phyloP scores from a whole-genome alignment of 2,329 filamentous ascomycete species.

The Colletotrichum coccodes region DNA sequence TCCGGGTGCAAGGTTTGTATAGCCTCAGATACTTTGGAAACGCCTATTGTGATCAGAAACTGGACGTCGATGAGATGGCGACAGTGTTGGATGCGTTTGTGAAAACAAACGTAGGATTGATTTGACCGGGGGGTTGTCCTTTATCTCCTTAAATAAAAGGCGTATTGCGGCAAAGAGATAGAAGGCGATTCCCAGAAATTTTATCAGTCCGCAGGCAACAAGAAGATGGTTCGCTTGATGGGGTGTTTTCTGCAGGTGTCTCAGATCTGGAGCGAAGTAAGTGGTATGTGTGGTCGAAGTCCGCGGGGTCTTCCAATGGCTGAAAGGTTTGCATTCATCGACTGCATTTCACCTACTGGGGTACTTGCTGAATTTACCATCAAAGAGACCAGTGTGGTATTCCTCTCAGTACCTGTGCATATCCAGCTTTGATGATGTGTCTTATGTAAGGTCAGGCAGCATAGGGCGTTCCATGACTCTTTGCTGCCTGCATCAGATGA shows the following conservation, averaged over 20 bases:
- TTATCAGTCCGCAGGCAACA: not conserved
- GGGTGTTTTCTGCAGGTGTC: not conserved
- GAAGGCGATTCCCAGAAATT: not conserved
- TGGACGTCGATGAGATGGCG: too few species aligned
- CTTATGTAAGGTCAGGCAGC: not conserved
- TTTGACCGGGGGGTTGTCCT: too few species aligned
- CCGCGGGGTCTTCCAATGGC: not conserved
- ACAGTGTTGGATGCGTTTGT: too few species aligned
- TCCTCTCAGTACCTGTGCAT: too few species aligned
- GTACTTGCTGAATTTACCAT: too few species aligned
- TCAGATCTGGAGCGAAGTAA: not conserved
- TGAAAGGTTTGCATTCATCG: too few species aligned
- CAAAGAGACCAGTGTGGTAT: not conserved
- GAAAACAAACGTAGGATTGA: too few species aligned
- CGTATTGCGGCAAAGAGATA: accelerated
- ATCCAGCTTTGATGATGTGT: not conserved
- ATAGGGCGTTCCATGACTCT: not conserved
- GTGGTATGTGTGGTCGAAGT: not conserved
- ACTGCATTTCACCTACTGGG: not conserved
- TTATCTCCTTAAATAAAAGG: not conserved
- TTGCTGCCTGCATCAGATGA: not conserved
- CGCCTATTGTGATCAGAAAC: too few species aligned
- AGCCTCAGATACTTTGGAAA: too few species aligned
- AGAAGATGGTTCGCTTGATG: not conserved
- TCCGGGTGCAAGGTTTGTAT: too few species aligned